Base-by-base conservation (phyloP, 2,329 filamentous ascomycete species). In the Plenodomus lindquistii region DNA sequence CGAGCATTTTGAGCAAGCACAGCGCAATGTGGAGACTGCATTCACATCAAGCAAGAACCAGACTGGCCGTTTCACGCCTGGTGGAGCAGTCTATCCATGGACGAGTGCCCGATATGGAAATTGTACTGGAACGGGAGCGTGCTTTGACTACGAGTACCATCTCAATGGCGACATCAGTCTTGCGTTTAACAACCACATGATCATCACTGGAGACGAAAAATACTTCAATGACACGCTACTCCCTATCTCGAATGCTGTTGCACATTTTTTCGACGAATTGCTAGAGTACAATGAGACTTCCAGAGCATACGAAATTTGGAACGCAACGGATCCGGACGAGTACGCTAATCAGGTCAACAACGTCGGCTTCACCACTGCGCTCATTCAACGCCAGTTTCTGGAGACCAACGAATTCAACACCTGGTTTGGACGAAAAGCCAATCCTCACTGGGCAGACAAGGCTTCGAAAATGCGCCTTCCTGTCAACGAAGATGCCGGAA, bases 271-370 rank as follows among this genome's bases (percentile, higher is more conserved):
- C 55, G 76, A 79, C 0, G 77, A 88, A 50, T 53, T 88, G 1
- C 67, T 89, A 2, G 75, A 79, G 37, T 83, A 74, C 55, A 88
- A 89, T 57, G 77, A 79, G 17, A 65, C 67, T 1, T 66, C 66
- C 0, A 62, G 57, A 1, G 52, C 51, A 4, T 72, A 62, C 24
- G 62, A 63, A 21, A 55, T 72, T 1, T 58, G 55, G 54, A 71
- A 90, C 54, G 85, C 87, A 71, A 90, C 87, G 0, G 87, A 91
- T 69, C 87, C 87, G 2, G 84, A 86, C 54, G 86, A 88, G 64
- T 88, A 86, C 59, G 85, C 86, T 8, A 87, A 88, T 57, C 75
- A 81, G 44, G 74, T 86, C 43, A 80, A 87, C 57, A 86, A 87
- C 27, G 82, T 84, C n/a, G 86, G 83, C 1, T 90, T 81, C 60